Conservation (phyloP, 1,284 basidiomycete genomes). For the Trichosporon sp. region DNA sequence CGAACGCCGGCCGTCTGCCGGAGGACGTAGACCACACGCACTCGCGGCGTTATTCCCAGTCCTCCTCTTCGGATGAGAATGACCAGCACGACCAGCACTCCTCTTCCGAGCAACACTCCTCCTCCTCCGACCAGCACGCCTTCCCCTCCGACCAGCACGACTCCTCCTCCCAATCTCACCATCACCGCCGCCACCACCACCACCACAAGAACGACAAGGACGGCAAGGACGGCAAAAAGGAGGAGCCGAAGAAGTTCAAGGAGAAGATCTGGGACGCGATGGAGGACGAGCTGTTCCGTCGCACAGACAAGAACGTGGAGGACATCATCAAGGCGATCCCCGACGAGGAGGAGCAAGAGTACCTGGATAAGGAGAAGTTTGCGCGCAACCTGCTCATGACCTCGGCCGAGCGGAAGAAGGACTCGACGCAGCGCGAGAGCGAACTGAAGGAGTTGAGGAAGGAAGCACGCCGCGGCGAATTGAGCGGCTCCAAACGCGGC, state of each 20-base stretch:
- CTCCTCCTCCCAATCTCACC: no score
- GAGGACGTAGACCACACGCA: background rate
- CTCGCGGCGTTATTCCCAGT: background rate
- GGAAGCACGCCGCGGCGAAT: constrained; percentile 1
- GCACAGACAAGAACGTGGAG: constrained; percentile 16
- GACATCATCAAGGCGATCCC: constrained; percentile 14
- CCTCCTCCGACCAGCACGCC: no score
- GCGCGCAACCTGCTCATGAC: background rate
- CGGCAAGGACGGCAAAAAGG: background rate
- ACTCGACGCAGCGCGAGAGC: background rate
- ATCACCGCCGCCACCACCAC: background rate
- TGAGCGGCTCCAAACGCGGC: background rate
- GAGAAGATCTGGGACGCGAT: background rate
- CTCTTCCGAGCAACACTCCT: background rate
- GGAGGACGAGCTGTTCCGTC: constrained; percentile 18
- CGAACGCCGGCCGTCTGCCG: background rate
- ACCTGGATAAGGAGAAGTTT: background rate
- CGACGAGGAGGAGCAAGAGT: constrained; percentile 7
- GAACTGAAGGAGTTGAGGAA: constrained; percentile 1
- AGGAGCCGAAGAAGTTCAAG: background rate
- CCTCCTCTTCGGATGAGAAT: no score
- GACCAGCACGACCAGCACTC: background rate
- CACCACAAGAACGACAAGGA: background rate
- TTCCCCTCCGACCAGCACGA: no score
- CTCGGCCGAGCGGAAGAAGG: background rate